phyloP scores from a whole-genome alignment of 305 asterid species.

The Solanum aculeatissimum region DNA sequence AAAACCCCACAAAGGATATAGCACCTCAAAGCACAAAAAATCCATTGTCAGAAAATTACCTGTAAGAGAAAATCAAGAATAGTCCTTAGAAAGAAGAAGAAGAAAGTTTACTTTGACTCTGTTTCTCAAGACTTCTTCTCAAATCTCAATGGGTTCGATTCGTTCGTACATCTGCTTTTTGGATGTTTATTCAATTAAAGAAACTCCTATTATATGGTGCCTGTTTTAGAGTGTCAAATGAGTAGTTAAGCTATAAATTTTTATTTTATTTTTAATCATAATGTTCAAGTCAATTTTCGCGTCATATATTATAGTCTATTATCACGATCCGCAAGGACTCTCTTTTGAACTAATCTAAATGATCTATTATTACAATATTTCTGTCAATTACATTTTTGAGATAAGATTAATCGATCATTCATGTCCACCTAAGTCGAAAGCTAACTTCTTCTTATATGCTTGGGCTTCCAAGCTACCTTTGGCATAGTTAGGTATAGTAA shows the following conservation, averaged over 20 bases:
- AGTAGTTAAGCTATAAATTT: not conserved
- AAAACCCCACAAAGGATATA: not conserved
- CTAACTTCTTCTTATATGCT: no score
- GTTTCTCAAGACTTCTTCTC: not conserved
- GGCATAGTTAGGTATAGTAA: no score
- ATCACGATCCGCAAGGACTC: no score
- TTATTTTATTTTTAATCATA: no score
- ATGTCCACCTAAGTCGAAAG: no score
- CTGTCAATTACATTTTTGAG: no score
- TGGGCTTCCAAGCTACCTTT: no score
- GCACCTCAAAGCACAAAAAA: not conserved
- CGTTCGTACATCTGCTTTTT: not conserved
- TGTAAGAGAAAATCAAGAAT: not conserved
- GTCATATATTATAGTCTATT: no score
- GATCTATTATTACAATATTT: no score
- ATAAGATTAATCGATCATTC: no score
- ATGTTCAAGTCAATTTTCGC: no score
- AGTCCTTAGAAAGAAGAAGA: not conserved
- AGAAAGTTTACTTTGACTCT: not conserved
- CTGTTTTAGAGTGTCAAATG: not conserved
- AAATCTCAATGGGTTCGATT: not conserved
- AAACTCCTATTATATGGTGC: not conserved
- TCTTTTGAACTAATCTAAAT: no score
- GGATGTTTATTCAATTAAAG: not conserved
- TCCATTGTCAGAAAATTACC: not conserved